Evolutionary conservation across 1,284 basidiomycete species (phyloP), one percentile per base, ranked within the genome.

Genomic region (Pseudozyma hubeiensis): DNA sequence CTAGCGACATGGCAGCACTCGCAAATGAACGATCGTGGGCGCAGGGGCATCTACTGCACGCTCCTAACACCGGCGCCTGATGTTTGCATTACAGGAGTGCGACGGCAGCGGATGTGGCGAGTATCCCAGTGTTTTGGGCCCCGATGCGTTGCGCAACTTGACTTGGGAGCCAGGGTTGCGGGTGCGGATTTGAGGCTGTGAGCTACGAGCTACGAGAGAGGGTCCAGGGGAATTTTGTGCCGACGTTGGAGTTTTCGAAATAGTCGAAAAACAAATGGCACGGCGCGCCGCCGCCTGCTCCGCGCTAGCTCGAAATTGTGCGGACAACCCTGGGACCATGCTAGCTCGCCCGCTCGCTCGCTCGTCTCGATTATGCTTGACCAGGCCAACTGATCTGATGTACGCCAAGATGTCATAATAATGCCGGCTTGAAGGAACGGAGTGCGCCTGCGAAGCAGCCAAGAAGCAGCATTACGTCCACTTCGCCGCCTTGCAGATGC

Each of bases 101-200:
- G n/a, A 17, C 3, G 16, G 30, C 51, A 24, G 24, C 31, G 19
- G 7, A 4, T 17, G 34, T n/a, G 16, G 7, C 40, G 2, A 41
- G 7, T 24, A 51, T 53, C 31, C 24, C 39, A 24, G 43, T 44
- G 43, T n/a, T 41, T 44, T 44, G 39, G 33, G 19, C 14, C 19
- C 24, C 43, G 6, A 7, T 3, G 17, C 43, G 8, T 24, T 33
- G 61, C 53, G 33, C 49, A 56, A 63, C 53, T 62, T 54, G 53
- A 56, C 60, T 56, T 52, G 61, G 30, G 53, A 35, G 40, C 29
- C n/a, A 63, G 61, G 61, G 61, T 57, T 57, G 30, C 39, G 60
- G 37, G 47, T 45, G 17, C 7, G 51, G 16, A 24, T n/a, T 7
- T 16, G 40, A n/a, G 43, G 24, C 17, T n/a, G 5, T 44, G 43